A percentile compares a stretch with the other conserved stretches of the same genome.
These are phyloP conservation scores for Neurospora sp. DNA, from an alignment of 2,329 filamentous ascomycete genomes.

Conservation along the genomic window DNA sequence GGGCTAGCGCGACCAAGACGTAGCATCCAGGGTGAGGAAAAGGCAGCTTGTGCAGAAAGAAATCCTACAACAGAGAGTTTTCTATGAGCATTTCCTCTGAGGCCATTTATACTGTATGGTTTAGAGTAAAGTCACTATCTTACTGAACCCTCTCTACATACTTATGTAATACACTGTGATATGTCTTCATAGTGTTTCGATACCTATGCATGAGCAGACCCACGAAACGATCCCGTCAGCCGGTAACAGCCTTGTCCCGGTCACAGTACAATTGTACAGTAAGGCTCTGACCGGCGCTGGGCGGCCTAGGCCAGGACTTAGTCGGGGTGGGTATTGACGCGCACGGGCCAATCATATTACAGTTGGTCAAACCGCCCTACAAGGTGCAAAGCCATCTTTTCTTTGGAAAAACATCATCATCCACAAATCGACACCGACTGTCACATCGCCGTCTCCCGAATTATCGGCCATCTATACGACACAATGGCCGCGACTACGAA, in stretches of 20 bases:
- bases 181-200: background rate
- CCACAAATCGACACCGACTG: background rate
- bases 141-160: background rate
- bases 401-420: background rate
- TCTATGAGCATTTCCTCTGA: background rate
- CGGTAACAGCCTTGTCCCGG: background rate
- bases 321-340: background rate
- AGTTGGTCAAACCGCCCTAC: background rate
- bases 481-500: slow-evolving; percentile 30
- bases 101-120: background rate
- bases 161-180: background rate
- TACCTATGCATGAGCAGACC: background rate
- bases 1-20: background rate
- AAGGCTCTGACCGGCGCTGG: background rate
- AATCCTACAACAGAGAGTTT: background rate
- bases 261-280: background rate
- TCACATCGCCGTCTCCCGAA: background rate
- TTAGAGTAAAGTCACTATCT: background rate
- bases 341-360: background rate
- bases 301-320: background rate
- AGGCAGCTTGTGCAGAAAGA: background rate
- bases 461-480: background rate
- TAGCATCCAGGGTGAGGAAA: background rate
- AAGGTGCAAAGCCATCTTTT: background rate
- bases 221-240: background rate